Evolutionary conservation across 805 yeast species (phyloP), one percentile per base, ranked within the genome.

Genomic region (Pichia rugopelliculosa): DNA sequence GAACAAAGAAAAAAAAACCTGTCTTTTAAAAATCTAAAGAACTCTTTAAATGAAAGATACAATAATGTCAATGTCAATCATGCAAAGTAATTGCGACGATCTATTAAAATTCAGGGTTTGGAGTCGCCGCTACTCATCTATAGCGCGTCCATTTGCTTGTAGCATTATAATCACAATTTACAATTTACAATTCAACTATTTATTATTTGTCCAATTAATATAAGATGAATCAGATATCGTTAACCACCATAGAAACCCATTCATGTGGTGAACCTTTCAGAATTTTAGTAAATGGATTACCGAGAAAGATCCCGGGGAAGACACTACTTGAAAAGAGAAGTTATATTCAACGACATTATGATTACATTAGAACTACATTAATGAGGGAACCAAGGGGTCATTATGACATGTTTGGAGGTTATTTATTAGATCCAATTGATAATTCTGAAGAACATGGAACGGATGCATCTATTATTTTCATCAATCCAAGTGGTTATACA

Each of bases 351-450:
- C 12, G 38, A 24, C 39, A 57, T 37, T 54, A 59, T 42, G 64
- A 60, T 43, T 45, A 57, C 41, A 55, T 60, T 8, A 34, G 63
- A 44, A 48, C 53, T 2, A 49, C 63, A 1, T 41, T 60, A 36
- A 57, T 59, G 59, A 47, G 54, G 10, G 64, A 60, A 41, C 64
- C 64, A 11, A 46, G 63, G 25, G 64, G 63, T 3, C 64, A 60
- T 44, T 52, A 59, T 37, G 63, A 60, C 42, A 60, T 60, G 63
- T 58, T 58, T 51, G 63, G 61, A 17, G 62, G 62, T 1, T 56
- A 51, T 39, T 42, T 58, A 18, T 20, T 56, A 37, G 56, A 53
- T 17, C 58, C 64, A 1, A 18, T 44, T 18, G 23, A 44, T n/a
- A 26, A 26, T 26, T 6, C 3, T 10, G 49, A 42, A 33, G 39